Evolutionary conservation across 495 filamentous ascomycete species (phyloP).

Genomic region (Aspergillus carlsbadensis): DNA sequence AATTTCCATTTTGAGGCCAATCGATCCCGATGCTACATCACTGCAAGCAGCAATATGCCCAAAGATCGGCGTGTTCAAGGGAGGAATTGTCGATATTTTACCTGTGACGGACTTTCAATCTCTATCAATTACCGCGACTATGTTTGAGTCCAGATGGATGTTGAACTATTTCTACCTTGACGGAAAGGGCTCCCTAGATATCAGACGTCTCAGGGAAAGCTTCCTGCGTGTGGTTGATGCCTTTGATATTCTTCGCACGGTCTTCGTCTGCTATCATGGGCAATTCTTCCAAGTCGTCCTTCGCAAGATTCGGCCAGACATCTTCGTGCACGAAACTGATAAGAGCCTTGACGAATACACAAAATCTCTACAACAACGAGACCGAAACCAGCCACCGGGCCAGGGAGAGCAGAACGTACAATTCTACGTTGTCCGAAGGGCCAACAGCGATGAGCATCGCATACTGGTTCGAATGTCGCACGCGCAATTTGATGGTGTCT

Average conservation of each 20-base stretch:
- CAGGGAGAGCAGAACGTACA: slow-evolving; percentile 65
- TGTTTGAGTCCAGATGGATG: slow-evolving; percentile 51
- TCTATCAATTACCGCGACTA: slow-evolving; percentile 59
- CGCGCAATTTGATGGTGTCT: slow-evolving; percentile 74
- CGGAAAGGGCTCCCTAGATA: slow-evolving; percentile 45
- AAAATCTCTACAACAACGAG: slow-evolving; percentile 43
- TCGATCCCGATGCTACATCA: slow-evolving; percentile 40
- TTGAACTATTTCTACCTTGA: slow-evolving; percentile 60
- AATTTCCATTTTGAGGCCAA: slow-evolving; percentile 44
- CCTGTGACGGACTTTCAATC: slow-evolving; percentile 66
- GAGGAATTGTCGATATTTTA: slow-evolving; percentile 56
- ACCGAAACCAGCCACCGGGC: slow-evolving; percentile 50
- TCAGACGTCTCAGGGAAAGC: slow-evolving; percentile 45
- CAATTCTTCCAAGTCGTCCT: slow-evolving; percentile 63
- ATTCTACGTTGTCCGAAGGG: slow-evolving; percentile 57
- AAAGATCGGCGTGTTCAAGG: slow-evolving; percentile 54
- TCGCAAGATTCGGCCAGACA: slow-evolving; percentile 49
- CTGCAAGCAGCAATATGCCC: slow-evolving; percentile 50
- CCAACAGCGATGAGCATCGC: slow-evolving; percentile 47
- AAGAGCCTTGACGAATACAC: slow-evolving; percentile 51
- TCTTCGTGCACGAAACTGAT: slow-evolving; percentile 55
- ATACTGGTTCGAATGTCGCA: slow-evolving; percentile 69
- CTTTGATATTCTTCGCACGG: slow-evolving; percentile 68
- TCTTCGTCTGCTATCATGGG: slow-evolving; percentile 59
- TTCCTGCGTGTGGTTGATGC: slow-evolving; percentile 45